Base-by-base conservation (phyloP, 352 stramenopile genomes). In the Phytophthora capsici region DNA sequence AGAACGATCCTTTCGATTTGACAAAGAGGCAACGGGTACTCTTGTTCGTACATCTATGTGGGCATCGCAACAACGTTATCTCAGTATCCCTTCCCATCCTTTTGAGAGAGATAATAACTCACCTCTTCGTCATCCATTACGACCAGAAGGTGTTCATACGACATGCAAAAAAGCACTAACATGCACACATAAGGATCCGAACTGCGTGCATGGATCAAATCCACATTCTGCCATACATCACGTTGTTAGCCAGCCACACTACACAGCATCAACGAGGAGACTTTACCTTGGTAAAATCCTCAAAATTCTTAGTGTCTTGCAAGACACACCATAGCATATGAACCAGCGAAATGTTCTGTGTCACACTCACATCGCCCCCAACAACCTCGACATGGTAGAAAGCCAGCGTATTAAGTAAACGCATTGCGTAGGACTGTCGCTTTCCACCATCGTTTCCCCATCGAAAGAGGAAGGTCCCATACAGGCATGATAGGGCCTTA, bases 101-200 rank as follows among this genome's bases (percentile, higher is more conserved):
- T 12, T 32, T 32, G 28, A 32, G 20, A 46, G 6, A 47, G 22
- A 16, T 45, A 30, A 16, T 38, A 45, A 30, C 50, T 32, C 57
- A 90, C 83, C 80, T 93, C 84, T 74, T 85, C 75, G 50, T 93
- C 84, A 20, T 91, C 78, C 52, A 93, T 52, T 0, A 90, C 82
- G 1, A 87, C 48, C 22, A 93, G 51, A 38, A 92, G 69, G 48
- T 92, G 82, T 37, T 81, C 78, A 63, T 92, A 90, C 16, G 66
- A 66, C 63, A 82, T 70, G 48, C 72, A 86, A 58, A 92, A 89
- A 5, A 90, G 57, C 51, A 66, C 57, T 32, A 92, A 53, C 17
- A 76, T 81, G 30, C 69, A 84, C 16, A 78, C 52, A 47, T 87
- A 84, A 7, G 76, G 48, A 54, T 88, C 83, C 7, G 65, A 70